Evolutionary conservation across 768 basidiomycete genomes (phyloP), one percentile per base, ranked within the genome.

Genomic region (Podaxis sp.): DNA sequence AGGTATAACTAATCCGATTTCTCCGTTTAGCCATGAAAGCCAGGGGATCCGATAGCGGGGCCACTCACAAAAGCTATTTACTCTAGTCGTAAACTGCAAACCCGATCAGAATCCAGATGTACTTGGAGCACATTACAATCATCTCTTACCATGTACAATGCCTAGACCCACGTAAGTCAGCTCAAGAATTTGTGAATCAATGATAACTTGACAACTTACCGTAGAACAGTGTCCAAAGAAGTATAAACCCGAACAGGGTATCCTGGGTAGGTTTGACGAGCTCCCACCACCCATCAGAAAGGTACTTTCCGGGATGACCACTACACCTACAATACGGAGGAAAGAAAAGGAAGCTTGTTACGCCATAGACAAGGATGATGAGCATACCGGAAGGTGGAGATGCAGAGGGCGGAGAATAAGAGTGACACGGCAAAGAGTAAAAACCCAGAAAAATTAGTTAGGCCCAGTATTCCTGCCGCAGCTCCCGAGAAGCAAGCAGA

Each of bases 171-270:
- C 61, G 51, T n/a, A 50, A 15, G n/a, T 55, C 15, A 53, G 24
- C 36, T 20, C 41, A n/a, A 10, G 13, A 46, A 66, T 41, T 37
- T 58, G 56, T 40, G 15, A 53, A 51, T 5, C 22, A 20, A 65
- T 40, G 48, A 51, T 46, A 37, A 65, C 30, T 54, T 58, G 46
- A 36, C 24, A 13, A 76, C 90, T 63, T 68, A 93, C 92, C 95
- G 73, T 92, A 96, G 73, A 95, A 91, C 60, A 96, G 78, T 38
- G 95, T 98, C 95, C 95, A 98, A 22, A 91, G 89, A 30, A 97
- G 84, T 62, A 98, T 84, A 69, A 96, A 98, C 2, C 93, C 93
- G 69, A 94, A 93, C 17, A 89, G 78, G 66, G 94, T 95, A 74
- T 97, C 95, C 75, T 95, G 91, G 10, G 93, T 93, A 0, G 95